Base-by-base conservation (phyloP, 176 grass and related monocot genomes). In the Pontederia paniculata region DNA sequence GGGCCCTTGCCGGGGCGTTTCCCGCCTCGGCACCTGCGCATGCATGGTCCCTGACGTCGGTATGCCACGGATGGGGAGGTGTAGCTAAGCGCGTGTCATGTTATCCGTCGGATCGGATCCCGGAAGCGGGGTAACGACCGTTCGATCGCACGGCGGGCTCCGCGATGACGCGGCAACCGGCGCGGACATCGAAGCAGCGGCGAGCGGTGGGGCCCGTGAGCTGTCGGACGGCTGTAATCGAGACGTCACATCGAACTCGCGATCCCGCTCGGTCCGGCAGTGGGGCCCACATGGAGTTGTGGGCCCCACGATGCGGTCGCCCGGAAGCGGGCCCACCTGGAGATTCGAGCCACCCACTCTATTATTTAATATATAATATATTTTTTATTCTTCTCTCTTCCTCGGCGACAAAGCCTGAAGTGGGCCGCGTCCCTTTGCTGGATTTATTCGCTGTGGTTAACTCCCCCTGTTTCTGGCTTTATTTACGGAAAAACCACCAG, bases 191-290 rank as follows among this genome's bases (percentile, higher is more conserved):
- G 37, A 71, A 20, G 17, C 66, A 12, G 45, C 28, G 31, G 58
- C 8, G 16, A 21, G 52, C 6, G 14, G 42, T 55, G 74, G 57
- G 56, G 45, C 72, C 12, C 10, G 7, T 63, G 63, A 68, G 54
- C 77, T 74, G 76, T 79, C 68, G 75, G 75, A 78, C 68, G 62
- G 68, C 75, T 58, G 52, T 58, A 58, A 78, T 66, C 41, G 68
- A 60, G 62, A 79, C 76, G 69, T 73, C 76, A 79, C 76, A 54
- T 79, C 76, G 42, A 58, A 56, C 22, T 48, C 28, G 25, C 76
- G 21, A 50, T 50, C 19, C 48, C 28, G 25, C 45, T 18, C 3
- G 3, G 12, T 17, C 10, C 62, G 11, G 54, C 51, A 9, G 17
- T 5, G 55, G 54, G 54, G 21, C 21, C 21, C 54, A 5, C 21